Base-by-base conservation (phyloP, 2,329 filamentous ascomycete genomes). In the Claviceps capensis region DNA sequence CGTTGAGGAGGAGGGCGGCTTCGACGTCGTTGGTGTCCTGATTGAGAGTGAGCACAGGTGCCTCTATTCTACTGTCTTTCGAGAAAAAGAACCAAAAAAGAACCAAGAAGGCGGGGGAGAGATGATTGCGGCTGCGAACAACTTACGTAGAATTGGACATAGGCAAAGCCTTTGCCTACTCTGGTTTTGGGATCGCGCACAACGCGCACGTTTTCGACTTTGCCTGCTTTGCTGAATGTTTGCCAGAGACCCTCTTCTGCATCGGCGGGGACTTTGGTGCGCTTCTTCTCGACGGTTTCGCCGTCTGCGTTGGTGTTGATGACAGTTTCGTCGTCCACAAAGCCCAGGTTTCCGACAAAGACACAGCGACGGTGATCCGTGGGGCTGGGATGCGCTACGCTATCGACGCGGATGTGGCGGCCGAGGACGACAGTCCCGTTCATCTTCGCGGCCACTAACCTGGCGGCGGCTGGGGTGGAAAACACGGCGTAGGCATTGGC, bases 401-500 rank as follows among this genome's bases (percentile, higher is more conserved):
- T 88, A 69, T 98, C 93, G 23, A 91, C 91, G 43, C 91, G 83
- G 52, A 98, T 71, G 68, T 98, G 93, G 36, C 93, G 84, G 59
- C 87, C 86, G 16, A 98, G 79, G 2, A 97, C 77, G 16, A 88
- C 73, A 1, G 80, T 87, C 48, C 90, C 93, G 61, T 98, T 98
- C 42, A 98, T 78, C 41, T 79, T 78, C 57, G 81, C 74, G 47
- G 84, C 80, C 2, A 90, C 90, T 59, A 84, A 81, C 51, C 88
- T 82, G 13, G 88, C 89, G 3, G 86, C 88, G 8, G 79, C 72
- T 1, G 79, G 68, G 1, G 86, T 88, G 44, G 82, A 85, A 71
- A 93, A 96, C 48, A 98, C 89, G 34, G 79, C 88, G 64, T 98
- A 98, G 47, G 93, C 93, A 65, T 98, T 96, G 54, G 90, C 89